phyloP scores from a whole-genome alignment of 352 stramenopile species.

The Stephanocyclus meneghinianus region DNA sequence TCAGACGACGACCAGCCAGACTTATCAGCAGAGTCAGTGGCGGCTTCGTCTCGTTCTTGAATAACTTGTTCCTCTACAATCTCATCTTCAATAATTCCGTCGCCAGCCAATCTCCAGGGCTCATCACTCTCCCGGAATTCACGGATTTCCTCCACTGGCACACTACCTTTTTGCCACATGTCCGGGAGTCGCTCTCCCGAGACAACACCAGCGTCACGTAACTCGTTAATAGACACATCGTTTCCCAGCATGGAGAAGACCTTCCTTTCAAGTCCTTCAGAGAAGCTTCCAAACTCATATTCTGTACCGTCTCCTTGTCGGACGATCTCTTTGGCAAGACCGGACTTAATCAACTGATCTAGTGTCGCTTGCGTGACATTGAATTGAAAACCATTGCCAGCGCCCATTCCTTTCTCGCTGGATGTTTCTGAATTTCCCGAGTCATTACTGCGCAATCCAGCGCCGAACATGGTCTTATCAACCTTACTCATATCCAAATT shows the following conservation, averaged over 20 bases:
- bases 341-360: constrained; percentile 65
- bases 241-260: constrained; percentile 57
- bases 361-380: constrained; percentile 69
- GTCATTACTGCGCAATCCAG: constrained; percentile 34
- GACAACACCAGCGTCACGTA: constrained; percentile 40
- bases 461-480: constrained; percentile 80
- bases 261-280: constrained; percentile 27
- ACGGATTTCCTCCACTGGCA: constrained; percentile 34
- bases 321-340: constrained; percentile 71
- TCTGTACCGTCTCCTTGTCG: constrained; percentile 73
- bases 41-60: background rate
- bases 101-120: background rate
- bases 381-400: constrained; percentile 37
- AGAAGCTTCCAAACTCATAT: constrained; percentile 44
- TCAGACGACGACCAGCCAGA: background rate
- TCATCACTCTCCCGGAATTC: constrained; percentile 24
- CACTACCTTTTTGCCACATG: constrained; percentile 24
- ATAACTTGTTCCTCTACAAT: constrained; percentile 2
- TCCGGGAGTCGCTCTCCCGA: constrained; percentile 4
- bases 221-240: constrained; percentile 46
- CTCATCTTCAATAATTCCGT: constrained; percentile 36
- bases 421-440: background rate
- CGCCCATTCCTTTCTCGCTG: background rate
- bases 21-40: background rate
- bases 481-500: constrained; percentile 78